Base-by-base conservation (phyloP, 2,329 filamentous ascomycete species). In the Myrmaecium sp. region DNA sequence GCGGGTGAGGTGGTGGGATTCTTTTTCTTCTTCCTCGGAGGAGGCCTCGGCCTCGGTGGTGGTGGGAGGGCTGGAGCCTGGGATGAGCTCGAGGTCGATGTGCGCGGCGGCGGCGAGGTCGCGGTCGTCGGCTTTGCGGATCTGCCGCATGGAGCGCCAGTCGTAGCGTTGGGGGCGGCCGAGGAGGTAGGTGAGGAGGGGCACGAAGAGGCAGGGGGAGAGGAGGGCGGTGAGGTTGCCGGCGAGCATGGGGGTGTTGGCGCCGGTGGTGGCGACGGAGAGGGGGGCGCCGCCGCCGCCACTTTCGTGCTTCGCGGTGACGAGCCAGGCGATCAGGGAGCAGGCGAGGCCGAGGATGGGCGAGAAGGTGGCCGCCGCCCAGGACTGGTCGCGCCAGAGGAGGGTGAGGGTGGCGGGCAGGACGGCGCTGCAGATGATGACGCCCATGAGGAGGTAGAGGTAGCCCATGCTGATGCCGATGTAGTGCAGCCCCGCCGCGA, bases 371-470 rank as follows among this genome's bases (percentile, higher is more conserved):
- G 78, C 79, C 1, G 79, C 77, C 47, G 69, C 69, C 58, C 69
- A 73, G 42, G 80, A 82, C 48, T 91, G 82, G 2, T 74, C 69
- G 26, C 66, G 68, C 81, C 82, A 93, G 32, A 83, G 61, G 0
- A 93, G 64, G 0, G 81, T 79, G 34, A 92, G 57, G 0, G 80
- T 75, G 0, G 81, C 79, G 0, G 84, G 83, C 8, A 93, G 64
- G 3, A 92, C 82, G 3, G 81, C 83, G 0, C 78, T 70, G 0
- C 75, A 82, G 44, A 93, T 89, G 41, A 93, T 80, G 26, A 83
- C 78, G 5, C 83, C 84, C 83, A 93, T 93, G 44, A 92, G 68
- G 2, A 92, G 58, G 44, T 91, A 91, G 3, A 91, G 61, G 42
- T 84, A 91, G 7, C 82, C 83, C 79, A 93, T 89, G 7, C 69